Base-by-base conservation (phyloP, 768 basidiomycete species). In the Boletus reticuloceps region DNA sequence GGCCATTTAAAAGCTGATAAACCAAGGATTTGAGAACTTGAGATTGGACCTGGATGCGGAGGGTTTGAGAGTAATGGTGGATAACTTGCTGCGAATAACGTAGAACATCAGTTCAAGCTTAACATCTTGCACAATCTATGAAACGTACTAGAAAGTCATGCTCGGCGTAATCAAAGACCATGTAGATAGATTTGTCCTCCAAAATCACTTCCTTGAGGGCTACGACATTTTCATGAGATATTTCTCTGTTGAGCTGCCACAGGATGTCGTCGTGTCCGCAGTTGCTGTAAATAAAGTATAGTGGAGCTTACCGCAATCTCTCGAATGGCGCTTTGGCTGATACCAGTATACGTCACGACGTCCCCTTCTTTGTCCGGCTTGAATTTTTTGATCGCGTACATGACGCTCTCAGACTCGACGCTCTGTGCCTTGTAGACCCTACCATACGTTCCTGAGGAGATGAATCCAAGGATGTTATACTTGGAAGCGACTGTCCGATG, bases 301-400 rank as follows among this genome's bases (percentile, higher is more conserved):
- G 45, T 25, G 37, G 42, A 31, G 49, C 89, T 62, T 60, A 94
- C 94, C 51, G 95, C 91, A 60, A 98, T 98, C 72, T 99, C 97
- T 55, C 97, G 80, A 63, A 94, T 92, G 5, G 96, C 97, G 72
- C 93, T 96, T 75, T 99, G 97, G 69, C 92, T 95, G 63, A 99
- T 94, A 3, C 96, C 97, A 11, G 96, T 98, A 70, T 98, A 99
- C 0, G 94, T 94, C 49, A 89, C 75, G 1, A 94, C 86, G 67
- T 98, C 97, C 20, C 96, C 96, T 75, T 99, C 97, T 72, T 98
- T 98, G 79, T 99, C 97, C 0, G 96, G 97, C 68, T 99, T 99
- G 79, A 98, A 98, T 72, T 98, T 99, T 79, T 99, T 99, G 76
- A 99, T 98, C 7, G 97, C 97, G 62, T 94, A 89, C 45, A 96